A percentile compares a stretch with the other conserved stretches of the same genome.
Evolutionary conservation across 129 eudicot species (phyloP).

Genomic region (sunflower (Helianthus annuus)): DNA sequence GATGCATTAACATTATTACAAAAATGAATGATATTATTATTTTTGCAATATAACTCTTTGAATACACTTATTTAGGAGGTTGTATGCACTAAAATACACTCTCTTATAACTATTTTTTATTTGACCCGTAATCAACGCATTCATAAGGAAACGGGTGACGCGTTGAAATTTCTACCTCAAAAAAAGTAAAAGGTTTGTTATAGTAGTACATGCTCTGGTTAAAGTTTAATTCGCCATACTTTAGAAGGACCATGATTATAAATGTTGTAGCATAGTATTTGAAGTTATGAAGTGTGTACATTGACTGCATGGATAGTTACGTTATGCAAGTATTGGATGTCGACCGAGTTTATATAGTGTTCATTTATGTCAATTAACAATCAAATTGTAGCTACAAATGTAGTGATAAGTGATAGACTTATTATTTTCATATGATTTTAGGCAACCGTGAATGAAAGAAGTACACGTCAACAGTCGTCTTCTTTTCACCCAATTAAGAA

Average conservation of each 20-base stretch:
- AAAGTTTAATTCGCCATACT: too few relatives aligned
- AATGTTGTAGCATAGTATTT: not conserved
- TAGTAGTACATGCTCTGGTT: too few relatives aligned
- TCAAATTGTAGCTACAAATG: not conserved
- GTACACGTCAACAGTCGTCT: slow-evolving; percentile 47
- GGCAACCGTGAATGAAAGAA: slow-evolving; percentile 58
- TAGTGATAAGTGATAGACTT: not conserved
- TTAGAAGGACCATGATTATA: too few relatives aligned
- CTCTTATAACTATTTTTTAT: too few relatives aligned
- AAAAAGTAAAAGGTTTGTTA: too few relatives aligned
- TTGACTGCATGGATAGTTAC: not conserved
- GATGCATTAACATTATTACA: not conserved
- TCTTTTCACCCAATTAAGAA: slow-evolving; percentile 46
- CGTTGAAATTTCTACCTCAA: too few relatives aligned
- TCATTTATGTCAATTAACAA: not conserved
- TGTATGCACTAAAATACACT: too few relatives aligned
- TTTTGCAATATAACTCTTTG: not conserved
- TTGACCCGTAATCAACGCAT: too few relatives aligned
- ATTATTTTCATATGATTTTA: slow-evolving; percentile 34
- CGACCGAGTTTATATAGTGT: not conserved
- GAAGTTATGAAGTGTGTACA: not conserved
- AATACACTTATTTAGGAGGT: not conserved
- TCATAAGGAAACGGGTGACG: too few relatives aligned
- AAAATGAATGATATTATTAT: not conserved
- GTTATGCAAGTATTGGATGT: not conserved